Conservation (phyloP, 2,329 filamentous ascomycete species). For the Akanthomyces lecanii region DNA sequence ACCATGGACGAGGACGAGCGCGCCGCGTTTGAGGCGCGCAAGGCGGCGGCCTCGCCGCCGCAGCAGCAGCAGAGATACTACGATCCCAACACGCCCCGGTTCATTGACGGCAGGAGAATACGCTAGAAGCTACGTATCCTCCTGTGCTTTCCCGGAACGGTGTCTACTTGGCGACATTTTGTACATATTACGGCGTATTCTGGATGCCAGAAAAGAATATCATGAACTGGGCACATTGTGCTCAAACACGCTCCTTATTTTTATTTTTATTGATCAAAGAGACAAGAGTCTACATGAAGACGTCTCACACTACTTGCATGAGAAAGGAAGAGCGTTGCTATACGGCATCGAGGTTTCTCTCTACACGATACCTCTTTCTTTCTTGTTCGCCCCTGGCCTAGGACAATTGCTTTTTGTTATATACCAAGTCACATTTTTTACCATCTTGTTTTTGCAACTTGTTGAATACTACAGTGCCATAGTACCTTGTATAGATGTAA, state of each 20-base stretch:
- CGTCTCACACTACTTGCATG: background rate
- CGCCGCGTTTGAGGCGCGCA: constrained; percentile 54
- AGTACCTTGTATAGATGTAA: background rate
- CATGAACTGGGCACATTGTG: too few species aligned
- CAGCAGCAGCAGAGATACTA: constrained; percentile 40
- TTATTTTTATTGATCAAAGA: background rate
- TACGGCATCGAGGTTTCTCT: background rate
- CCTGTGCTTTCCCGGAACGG: background rate
- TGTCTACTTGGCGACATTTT: background rate
- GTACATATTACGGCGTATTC: background rate
- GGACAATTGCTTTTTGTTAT: constrained; percentile 2
- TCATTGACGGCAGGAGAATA: constrained; percentile 52
- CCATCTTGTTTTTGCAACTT: background rate
- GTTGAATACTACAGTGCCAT: background rate
- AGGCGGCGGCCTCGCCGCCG: constrained; percentile 35
- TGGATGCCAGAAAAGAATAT: background rate
- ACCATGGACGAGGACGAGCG: constrained; percentile 61
- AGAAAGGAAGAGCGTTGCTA: background rate
- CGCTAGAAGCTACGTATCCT: constrained; percentile 22
- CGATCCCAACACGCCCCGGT: constrained; percentile 47
- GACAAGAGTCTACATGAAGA: background rate
- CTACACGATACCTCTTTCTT: background rate
- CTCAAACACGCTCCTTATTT: background rate
- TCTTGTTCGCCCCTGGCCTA: background rate
- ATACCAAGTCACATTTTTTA: background rate